Percentiles rank a stretch among this genome's conserved stretches.
These are phyloP conservation scores for Pezicula neosporulosa DNA, from an alignment of 2,329 filamentous ascomycete genomes.

Conservation along the genomic window DNA sequence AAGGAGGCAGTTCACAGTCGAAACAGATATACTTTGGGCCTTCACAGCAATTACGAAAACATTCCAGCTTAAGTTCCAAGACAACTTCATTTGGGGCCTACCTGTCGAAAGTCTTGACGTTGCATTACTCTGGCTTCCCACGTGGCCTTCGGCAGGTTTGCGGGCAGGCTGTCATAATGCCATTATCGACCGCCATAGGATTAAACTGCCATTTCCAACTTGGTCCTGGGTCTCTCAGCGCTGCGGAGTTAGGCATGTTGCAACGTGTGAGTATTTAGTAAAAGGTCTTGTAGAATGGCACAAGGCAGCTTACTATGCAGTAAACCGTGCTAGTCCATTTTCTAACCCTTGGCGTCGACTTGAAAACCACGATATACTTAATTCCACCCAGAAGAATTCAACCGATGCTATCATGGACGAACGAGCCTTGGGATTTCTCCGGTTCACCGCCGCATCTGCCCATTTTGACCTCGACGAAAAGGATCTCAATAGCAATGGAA, in stretches of 20 bases:
- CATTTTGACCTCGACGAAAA: not conserved
- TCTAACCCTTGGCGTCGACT: too few species aligned
- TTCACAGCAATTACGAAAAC: not conserved
- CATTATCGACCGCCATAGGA: not conserved
- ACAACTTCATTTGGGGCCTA: not conserved
- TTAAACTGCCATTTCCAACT: slow-evolving; percentile 1
- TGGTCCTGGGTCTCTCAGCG: not conserved
- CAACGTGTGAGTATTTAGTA: not conserved
- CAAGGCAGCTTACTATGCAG: not conserved
- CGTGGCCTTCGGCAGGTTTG: too few species aligned
- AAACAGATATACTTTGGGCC: slow-evolving; percentile 1
- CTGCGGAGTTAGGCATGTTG: not conserved
- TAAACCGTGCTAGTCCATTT: not conserved
- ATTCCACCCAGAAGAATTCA: too few species aligned
- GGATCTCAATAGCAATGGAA: too few species aligned
- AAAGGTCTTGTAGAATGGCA: slow-evolving; percentile 2
- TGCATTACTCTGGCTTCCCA: not conserved
- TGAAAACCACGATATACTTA: too few species aligned
- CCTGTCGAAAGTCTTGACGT: not conserved
- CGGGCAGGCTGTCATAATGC: too few species aligned
- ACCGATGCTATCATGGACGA: not conserved
- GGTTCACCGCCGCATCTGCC: not conserved
- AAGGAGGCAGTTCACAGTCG: not conserved
- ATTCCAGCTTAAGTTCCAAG: not conserved
- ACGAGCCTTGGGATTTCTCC: not conserved